Base-by-base conservation (phyloP, 1,139 yeast genomes). In the Protomyces inouyei region DNA sequence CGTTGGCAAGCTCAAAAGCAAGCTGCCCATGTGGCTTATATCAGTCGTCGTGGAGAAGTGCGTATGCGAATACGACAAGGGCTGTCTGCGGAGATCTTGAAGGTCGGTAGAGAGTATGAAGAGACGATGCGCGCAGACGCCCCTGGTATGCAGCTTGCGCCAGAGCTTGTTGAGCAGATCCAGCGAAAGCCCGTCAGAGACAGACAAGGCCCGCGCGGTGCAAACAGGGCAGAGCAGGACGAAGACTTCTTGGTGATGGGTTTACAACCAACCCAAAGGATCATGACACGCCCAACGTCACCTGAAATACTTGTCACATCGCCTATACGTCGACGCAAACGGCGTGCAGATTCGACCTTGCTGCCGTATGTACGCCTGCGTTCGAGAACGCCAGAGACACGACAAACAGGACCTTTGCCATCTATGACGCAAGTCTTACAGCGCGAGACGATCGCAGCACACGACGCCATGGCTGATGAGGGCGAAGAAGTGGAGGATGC, bases 241-340 rank as follows among this genome's bases (percentile, higher is more conserved):
- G 63, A 59, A 36, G 63, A 59, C 35, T 16, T 52, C 8, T 25
- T 59, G 32, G 37, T 59, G 40, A 25, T 59, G 52, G 57, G 48
- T 16, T 10, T 43, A 21, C 16, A 43, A 21, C 48, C 48, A 2
- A 16, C 21, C 14, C 23, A 43, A 43, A 43, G 48, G 23, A 18
- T 37, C 16, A n/a, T 37, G 16, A 37, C 43, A 14, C 43, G 43
- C 16, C 43, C 43, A 14, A 3, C 43, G 14, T 21, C 23, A 43
- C 48, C 23, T 12, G 18, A 43, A 43, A 9, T 18, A 12, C 48
- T 18, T 18, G 48, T 14, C 3, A 23, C 16, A 18, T 43, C 48
- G 25, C 16, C 48, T 3, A 2, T 43, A 10, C 21, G 18, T 38
- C 48, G 48, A 18, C 48, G 48, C 12, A 43, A 43, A 43, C 48